A percentile compares a stretch with the other conserved stretches of the same genome.
phyloP scores from a whole-genome alignment of 345 rosid species.

The Syzygium aqueum region DNA sequence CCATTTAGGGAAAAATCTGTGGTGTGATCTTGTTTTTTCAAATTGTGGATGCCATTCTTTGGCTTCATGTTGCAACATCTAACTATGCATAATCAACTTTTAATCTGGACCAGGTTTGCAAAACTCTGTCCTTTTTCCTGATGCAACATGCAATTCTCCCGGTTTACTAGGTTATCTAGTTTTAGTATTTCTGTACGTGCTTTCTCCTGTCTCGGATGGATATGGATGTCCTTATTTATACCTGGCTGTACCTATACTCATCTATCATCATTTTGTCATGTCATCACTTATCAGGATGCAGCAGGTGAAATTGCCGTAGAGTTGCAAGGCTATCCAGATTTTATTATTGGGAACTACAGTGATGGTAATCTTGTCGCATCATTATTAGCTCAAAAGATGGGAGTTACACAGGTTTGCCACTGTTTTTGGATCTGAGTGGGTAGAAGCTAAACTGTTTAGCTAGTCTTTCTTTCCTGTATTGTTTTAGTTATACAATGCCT shows the following conservation, averaged over 20 bases:
- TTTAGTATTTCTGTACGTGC: background rate
- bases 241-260: background rate
- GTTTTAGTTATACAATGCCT: background rate
- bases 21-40: background rate
- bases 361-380: slow-evolving; percentile 12
- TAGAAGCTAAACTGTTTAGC: background rate
- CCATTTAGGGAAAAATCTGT: background rate
- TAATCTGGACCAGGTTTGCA: background rate
- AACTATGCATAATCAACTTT: background rate
- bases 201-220: background rate
- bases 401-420: slow-evolving; percentile 4
- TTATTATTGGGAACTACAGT: slow-evolving; percentile 5
- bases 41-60: background rate
- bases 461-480: background rate
- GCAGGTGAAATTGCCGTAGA: slow-evolving; percentile 6
- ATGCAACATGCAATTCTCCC: background rate
- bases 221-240: background rate
- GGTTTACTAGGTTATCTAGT: background rate
- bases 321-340: slow-evolving; percentile 7
- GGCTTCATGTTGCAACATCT: background rate
- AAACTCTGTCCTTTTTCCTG: background rate
- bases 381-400: slow-evolving; percentile 1
- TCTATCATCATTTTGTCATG: background rate
- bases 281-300: background rate
- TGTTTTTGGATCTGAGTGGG: background rate